Conservation (phyloP, 495 filamentous ascomycete genomes). For the Penicillium pancosmium region DNA sequence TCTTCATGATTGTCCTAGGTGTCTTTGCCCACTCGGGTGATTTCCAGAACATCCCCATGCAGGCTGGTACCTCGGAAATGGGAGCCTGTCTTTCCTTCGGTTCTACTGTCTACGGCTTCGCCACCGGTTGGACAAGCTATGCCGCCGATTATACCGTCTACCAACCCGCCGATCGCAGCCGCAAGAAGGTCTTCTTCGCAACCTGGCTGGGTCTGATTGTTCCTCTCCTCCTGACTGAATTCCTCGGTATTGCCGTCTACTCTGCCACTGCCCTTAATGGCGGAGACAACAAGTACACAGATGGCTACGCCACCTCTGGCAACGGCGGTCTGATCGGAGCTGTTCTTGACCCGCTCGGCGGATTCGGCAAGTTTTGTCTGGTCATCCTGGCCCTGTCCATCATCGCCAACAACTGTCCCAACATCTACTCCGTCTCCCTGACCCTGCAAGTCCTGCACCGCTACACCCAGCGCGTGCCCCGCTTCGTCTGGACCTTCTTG, state of each 20-base stretch:
- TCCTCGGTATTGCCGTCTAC: conserved; percentile 75
- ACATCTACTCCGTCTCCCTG: conserved; percentile 80
- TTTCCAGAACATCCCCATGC: conserved; percentile 69
- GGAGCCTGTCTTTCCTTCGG: conserved; percentile 72
- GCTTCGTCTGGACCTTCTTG: conserved; percentile 75
- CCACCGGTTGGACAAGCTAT: conserved; percentile 78
- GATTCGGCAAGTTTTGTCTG: conserved; percentile 82
- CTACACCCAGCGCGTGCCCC: conserved; percentile 67
- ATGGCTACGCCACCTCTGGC: conserved; percentile 61
- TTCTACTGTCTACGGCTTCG: conserved; percentile 75
- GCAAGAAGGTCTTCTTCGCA: conserved; percentile 65
- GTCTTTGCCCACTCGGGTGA: conserved; percentile 74
- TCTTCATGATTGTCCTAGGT: conserved; percentile 77
- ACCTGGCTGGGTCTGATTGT: conserved; percentile 72
- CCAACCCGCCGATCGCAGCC: conserved; percentile 63
- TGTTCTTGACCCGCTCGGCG: conserved; percentile 68
- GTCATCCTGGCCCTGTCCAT: conserved; percentile 79
- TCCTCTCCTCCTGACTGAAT: conserved; percentile 75
- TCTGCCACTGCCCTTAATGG: conserved; percentile 60
- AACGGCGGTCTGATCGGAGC: conserved; percentile 73
- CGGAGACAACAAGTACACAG: conserved; percentile 55
- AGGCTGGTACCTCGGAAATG: conserved; percentile 60
- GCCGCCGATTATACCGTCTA: conserved; percentile 87
- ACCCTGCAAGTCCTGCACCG: conserved; percentile 72
- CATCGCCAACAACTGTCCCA: conserved; percentile 87